Base-by-base conservation (phyloP, 805 yeast species). In the Candida tammaniensis region DNA sequence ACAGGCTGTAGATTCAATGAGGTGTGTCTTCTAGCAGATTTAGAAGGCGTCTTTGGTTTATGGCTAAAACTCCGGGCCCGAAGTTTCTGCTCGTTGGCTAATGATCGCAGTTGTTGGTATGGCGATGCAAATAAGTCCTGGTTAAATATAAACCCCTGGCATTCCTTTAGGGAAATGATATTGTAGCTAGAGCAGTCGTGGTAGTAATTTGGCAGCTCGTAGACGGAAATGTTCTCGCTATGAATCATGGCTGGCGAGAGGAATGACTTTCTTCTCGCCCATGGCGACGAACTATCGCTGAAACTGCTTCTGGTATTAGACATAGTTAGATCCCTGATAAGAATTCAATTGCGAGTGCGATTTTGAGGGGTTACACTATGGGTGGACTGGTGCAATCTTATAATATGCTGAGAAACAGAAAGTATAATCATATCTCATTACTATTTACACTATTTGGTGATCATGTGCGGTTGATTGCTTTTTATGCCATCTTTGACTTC, bases 131-230 rank as follows among this genome's bases (percentile, higher is more conserved):
- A 83, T 29, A 82, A 57, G 47, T 82, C 89, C 49, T 82, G 89
- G 52, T 83, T 82, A 76, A 86, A 83, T 2, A 74, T 57, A 47
- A 82, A 83, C 3, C 93, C 93, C 50, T 83, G 89, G 20, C 82
- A 72, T 47, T 81, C 83, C 16, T 65, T 68, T 24, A 80, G 58
- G 11, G 74, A 67, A 23, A 80, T 64, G 11, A 64, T 55, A 37
- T 51, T 59, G 38, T 52, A 57, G 31, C 59, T 46, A 1, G 55
- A 35, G 3, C 52, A 30, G 17, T 53, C 56, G 24, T 51, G 45
- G 24, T 53, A 55, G 39, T 64, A 68, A 32, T 53, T 55, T 9
- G 61, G 49, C 12, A 65, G 43, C 47, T 78, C 80, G 42, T 79
- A 79, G 3, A 76, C 71, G 18, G 74, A 65, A 38, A 68, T 71